Percentiles rank a stretch among this genome's conserved stretches.
Conservation (phyloP, 257 asterid species). For the Ilex asprella region DNA sequence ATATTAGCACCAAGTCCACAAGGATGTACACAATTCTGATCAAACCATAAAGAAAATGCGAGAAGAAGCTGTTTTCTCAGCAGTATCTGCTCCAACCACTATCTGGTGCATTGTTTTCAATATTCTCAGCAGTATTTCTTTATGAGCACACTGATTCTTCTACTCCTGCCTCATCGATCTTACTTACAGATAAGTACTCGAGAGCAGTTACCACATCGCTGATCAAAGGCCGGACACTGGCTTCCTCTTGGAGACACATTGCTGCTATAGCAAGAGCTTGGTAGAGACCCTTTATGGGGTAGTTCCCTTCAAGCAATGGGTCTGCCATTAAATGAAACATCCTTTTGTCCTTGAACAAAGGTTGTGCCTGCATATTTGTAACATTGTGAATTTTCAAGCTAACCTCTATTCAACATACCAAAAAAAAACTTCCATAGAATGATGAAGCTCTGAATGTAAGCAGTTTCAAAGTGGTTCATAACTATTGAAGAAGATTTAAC, state of each 20-base stretch:
- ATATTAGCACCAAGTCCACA: too few species aligned
- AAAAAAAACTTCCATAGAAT: too few species aligned
- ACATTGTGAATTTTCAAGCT: too few species aligned
- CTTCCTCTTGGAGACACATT: conserved; percentile 63
- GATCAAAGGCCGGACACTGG: conserved; percentile 44
- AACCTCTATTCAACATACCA: too few species aligned
- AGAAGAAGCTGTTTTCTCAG: too few species aligned
- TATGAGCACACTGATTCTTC: background rate
- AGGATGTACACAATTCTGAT: too few species aligned
- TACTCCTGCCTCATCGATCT: background rate
- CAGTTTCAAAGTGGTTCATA: too few species aligned
- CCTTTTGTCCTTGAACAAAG: conserved; percentile 45
- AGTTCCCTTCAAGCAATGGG: conserved; percentile 36
- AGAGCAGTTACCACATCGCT: conserved; percentile 47
- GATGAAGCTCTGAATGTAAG: too few species aligned
- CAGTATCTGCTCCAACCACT: too few species aligned
- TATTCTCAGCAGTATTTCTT: background rate
- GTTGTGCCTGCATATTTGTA: conserved; percentile 39
- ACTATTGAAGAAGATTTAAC: too few species aligned
- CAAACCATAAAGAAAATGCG: too few species aligned
- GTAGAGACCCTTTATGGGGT: conserved; percentile 37
- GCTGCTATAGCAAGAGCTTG: conserved; percentile 70
- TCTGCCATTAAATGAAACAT: conserved; percentile 49
- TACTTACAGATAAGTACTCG: conserved; percentile 18
- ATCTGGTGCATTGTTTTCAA: background rate